These are phyloP conservation scores for Sclerotinia sclerotiorum DNA, from an alignment of 2,329 filamentous ascomycete species.

Conservation along the genomic window DNA sequence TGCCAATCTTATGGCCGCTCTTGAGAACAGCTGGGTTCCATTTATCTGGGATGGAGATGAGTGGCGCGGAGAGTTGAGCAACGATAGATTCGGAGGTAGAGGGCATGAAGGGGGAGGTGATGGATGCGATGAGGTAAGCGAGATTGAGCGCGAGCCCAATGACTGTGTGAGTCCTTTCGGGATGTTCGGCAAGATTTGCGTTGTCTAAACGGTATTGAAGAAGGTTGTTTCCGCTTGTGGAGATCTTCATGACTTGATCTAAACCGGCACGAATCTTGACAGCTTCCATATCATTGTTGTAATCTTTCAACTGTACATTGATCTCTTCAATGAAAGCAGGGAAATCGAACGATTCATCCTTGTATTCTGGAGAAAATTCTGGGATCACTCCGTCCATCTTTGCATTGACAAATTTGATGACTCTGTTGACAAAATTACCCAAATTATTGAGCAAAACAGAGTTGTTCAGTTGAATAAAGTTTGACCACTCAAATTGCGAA, in stretches of 20 bases:
- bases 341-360: slow-evolving; percentile 53
- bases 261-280: slow-evolving; percentile 70
- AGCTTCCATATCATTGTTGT: slow-evolving; percentile 66
- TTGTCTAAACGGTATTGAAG: slow-evolving; percentile 50
- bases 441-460: slow-evolving; percentile 77
- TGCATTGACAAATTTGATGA: slow-evolving; percentile 73
- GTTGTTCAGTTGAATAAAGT: slow-evolving; percentile 84
- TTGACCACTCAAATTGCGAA: slow-evolving; percentile 85
- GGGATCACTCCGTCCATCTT: slow-evolving; percentile 69
- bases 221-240: slow-evolving; percentile 60
- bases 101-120: slow-evolving; percentile 84
- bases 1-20: slow-evolving; percentile 77
- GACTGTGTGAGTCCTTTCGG: slow-evolving; percentile 43
- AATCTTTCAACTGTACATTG: slow-evolving; percentile 65
- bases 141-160: slow-evolving; percentile 82
- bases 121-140: slow-evolving; percentile 74
- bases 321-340: slow-evolving; percentile 52
- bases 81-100: slow-evolving; percentile 74
- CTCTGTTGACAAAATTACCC: slow-evolving; percentile 70
- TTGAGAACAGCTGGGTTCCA: slow-evolving; percentile 64
- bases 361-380: slow-evolving; percentile 55
- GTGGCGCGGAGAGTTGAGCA: slow-evolving; percentile 64
- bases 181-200: slow-evolving; percentile 42
- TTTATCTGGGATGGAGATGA: slow-evolving; percentile 62
- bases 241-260: slow-evolving; percentile 65